These are phyloP conservation scores for Puccinia triticina DNA, from an alignment of 1,284 basidiomycete genomes.

Conservation along the genomic window DNA sequence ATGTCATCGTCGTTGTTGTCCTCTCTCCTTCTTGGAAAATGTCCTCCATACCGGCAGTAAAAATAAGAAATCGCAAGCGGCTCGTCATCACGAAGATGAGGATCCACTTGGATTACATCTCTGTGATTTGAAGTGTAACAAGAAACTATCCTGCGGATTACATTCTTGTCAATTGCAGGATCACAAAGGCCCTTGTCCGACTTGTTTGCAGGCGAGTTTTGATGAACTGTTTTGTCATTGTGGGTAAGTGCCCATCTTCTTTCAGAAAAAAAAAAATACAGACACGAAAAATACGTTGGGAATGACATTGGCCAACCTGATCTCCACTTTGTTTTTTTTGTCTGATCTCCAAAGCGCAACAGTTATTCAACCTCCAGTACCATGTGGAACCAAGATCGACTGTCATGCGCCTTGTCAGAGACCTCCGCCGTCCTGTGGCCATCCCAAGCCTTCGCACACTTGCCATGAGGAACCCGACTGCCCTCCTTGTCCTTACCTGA, in stretches of 20 bases:
- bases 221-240: constrained; percentile 47
- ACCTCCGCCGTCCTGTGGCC: constrained; percentile 30
- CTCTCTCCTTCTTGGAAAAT: constrained; percentile 44
- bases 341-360: constrained; percentile 19
- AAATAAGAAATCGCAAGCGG: constrained; percentile 35
- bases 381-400: constrained; percentile 41
- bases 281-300: not conserved
- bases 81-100: constrained; percentile 30
- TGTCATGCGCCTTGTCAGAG: constrained; percentile 32
- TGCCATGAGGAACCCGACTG: constrained; percentile 49
- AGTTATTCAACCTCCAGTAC: constrained; percentile 41
- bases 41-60: constrained; percentile 15
- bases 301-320: not conserved
- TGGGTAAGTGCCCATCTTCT: constrained; percentile 32
- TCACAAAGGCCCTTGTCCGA: constrained; percentile 48
- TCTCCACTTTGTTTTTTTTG: not conserved
- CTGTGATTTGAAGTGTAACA: constrained; percentile 43
- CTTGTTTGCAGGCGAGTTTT: constrained; percentile 39
- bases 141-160: constrained; percentile 39
- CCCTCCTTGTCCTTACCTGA: constrained; percentile 43
- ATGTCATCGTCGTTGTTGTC: constrained; percentile 46
- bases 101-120: constrained; percentile 45
- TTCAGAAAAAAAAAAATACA: not conserved
- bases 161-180: constrained; percentile 46
- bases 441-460: constrained; percentile 37